phyloP scores from a whole-genome alignment of 805 yeast species.

The Ogataea glucozyma region DNA sequence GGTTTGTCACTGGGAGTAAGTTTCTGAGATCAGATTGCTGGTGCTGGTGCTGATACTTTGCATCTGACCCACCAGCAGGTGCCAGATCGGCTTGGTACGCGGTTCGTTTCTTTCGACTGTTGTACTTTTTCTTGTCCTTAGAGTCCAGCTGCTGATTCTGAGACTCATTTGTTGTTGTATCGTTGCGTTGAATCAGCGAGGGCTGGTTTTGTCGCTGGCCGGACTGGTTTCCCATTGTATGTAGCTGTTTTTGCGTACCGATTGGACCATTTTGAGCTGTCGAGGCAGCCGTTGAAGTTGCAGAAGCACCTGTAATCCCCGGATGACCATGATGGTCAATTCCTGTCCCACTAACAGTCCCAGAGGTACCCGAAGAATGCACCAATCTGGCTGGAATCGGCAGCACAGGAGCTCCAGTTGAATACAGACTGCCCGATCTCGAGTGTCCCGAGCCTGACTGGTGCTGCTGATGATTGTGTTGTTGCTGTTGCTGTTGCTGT shows the following conservation, averaged over 20 bases:
- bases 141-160: not conserved
- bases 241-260: not conserved
- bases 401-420: conserved; percentile 21
- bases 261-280: too few relatives aligned
- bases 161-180: not conserved
- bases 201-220: not conserved
- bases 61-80: not conserved
- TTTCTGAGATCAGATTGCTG: conserved; percentile 4
- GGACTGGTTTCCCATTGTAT: not conserved
- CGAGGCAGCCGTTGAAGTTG: too few relatives aligned
- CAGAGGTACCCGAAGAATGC: conserved; percentile 12
- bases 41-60: conserved; percentile 2
- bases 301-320: too few relatives aligned
- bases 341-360: conserved; percentile 5
- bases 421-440: conserved; percentile 26
- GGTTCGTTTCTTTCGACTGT: conserved; percentile 5
- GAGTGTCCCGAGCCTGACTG: conserved; percentile 16
- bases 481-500: conserved; percentile 19
- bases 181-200: not conserved
- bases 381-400: conserved; percentile 26
- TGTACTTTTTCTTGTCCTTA: conserved; percentile 8
- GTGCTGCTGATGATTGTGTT: conserved; percentile 15
- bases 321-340: conserved; percentile 12
- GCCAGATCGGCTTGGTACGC: conserved; percentile 2
- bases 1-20: conserved; percentile 2